Evolutionary conservation across 2,329 filamentous ascomycete genomes (phyloP).

Genomic region (Alternaria novae-zelandiae): DNA sequence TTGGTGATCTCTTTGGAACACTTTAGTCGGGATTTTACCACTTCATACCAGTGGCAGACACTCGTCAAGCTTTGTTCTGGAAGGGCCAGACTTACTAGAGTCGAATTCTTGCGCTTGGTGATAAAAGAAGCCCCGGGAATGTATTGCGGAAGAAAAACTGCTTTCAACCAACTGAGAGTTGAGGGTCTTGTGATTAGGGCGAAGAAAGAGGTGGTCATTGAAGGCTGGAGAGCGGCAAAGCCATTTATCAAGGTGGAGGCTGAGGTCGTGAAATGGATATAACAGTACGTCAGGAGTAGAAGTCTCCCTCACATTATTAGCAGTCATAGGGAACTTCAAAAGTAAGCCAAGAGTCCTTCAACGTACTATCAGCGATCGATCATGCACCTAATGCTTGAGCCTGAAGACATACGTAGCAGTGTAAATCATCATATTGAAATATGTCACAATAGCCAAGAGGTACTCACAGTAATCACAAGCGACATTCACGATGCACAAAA

Average conservation of each 20-base stretch:
- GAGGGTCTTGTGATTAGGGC: background rate
- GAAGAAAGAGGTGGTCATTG: background rate
- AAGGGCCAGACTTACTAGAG: background rate
- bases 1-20: background rate
- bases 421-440: background rate
- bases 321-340: background rate
- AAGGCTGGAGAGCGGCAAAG: background rate
- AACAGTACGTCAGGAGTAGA: background rate
- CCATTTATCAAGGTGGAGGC: background rate
- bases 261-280: background rate
- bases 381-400: background rate
- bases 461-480: background rate
- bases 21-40: background rate
- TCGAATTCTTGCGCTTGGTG: background rate
- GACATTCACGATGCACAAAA: background rate
- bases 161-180: background rate
- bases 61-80: background rate
- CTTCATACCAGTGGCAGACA: background rate
- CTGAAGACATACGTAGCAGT: background rate
- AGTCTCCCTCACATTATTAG: background rate
- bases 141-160: too few relatives aligned
- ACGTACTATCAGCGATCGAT: background rate
- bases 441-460: background rate
- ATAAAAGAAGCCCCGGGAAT: background rate
- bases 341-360: background rate